A percentile compares a stretch with the other conserved stretches of the same genome.
phyloP scores from a whole-genome alignment of 768 basidiomycete species.

The Calocera viscosa region DNA sequence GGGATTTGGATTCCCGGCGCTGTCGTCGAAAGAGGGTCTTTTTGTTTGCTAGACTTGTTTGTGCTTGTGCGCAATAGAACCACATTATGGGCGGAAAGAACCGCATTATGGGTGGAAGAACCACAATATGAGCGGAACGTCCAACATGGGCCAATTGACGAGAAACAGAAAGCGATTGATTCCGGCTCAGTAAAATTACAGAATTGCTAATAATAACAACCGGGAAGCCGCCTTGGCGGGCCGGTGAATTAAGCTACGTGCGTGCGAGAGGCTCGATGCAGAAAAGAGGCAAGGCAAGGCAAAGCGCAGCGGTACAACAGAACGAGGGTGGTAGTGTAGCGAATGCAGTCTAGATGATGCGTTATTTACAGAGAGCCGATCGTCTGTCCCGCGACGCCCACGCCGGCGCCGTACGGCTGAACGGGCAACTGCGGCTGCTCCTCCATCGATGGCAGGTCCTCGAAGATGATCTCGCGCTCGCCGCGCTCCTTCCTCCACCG shows the following conservation, averaged over 20 bases:
- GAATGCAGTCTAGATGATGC: too few species aligned
- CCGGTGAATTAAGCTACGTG: slow-evolving; percentile 1
- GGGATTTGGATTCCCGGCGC: too few species aligned
- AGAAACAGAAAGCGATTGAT: too few species aligned
- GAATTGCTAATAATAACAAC: not conserved
- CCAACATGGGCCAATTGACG: too few species aligned
- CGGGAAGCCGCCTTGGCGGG: not conserved
- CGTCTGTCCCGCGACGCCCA: too few species aligned
- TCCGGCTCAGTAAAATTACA: not conserved
- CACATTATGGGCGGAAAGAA: too few species aligned
- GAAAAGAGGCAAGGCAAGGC: not conserved
- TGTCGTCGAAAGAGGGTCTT: too few species aligned
- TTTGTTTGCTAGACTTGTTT: too few species aligned
- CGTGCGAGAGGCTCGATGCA: not conserved
- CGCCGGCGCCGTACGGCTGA: not conserved
- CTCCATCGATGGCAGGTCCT: slow-evolving; percentile 1
- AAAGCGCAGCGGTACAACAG: not conserved
- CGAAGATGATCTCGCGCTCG: slow-evolving; percentile 47
- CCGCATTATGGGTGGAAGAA: too few species aligned
- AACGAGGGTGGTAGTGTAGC: too few species aligned
- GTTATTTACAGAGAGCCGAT: not conserved
- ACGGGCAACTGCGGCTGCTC: not conserved
- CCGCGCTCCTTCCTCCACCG: slow-evolving; percentile 81
- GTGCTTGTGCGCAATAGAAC: too few species aligned
- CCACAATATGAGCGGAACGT: too few species aligned